A percentile compares a stretch with the other conserved stretches of the same genome.
These are phyloP conservation scores for Rhytidiadelphus loreus DNA, from an alignment of 225 moss, liverwort and hornwort species.

Conservation along the genomic window DNA sequence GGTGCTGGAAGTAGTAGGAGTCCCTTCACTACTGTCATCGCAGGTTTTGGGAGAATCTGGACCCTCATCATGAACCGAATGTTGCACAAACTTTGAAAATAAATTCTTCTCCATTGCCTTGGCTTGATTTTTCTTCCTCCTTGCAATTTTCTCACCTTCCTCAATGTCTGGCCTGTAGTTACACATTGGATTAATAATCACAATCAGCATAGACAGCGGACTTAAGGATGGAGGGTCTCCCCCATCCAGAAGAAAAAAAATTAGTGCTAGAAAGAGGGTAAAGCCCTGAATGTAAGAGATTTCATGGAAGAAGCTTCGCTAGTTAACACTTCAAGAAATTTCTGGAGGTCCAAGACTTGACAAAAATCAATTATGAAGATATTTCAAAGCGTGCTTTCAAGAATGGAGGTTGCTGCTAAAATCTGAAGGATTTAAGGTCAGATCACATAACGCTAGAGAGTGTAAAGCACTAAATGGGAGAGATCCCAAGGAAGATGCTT, in stretches of 20 bases:
- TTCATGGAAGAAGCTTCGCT: not conserved
- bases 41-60: constrained; percentile 45
- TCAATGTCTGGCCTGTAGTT: constrained; percentile 77
- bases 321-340: not conserved
- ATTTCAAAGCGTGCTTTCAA: not conserved
- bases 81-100: constrained; percentile 96
- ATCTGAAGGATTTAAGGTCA: not conserved
- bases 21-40: constrained; percentile 22
- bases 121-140: constrained; percentile 72
- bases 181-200: not conserved
- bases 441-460: not conserved
- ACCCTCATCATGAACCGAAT: constrained; percentile 65
- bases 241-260: not conserved
- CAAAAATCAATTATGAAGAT: not conserved
- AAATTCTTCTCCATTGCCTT: constrained; percentile 78
- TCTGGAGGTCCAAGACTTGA: not conserved
- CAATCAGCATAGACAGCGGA: not conserved
- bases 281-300: not conserved
- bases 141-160: constrained; percentile 71
- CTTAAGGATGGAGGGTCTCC: not conserved
- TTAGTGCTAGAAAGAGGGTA: not conserved
- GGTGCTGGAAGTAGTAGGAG: constrained; percentile 16
- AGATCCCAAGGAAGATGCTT: not conserved
- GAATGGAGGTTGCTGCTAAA: not conserved
- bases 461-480: not conserved